phyloP scores from a whole-genome alignment of 192 early-diverging fungal genomes.

The Rhizophagus clarus region DNA sequence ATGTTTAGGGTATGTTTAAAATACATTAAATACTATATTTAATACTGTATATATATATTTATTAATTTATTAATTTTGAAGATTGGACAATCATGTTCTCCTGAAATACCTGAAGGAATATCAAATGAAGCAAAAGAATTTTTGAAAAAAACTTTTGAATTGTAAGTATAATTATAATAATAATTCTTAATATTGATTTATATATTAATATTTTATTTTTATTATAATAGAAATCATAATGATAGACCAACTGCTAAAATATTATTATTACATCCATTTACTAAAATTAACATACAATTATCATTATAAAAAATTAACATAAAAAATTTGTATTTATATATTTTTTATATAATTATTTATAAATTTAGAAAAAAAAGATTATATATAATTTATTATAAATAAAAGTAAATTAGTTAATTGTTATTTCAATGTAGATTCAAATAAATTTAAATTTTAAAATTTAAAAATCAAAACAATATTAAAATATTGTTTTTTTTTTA shows the following conservation, averaged over 20 bases:
- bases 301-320: too few relatives aligned
- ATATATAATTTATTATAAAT: too few relatives aligned
- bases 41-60: conserved; percentile 37
- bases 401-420: too few relatives aligned
- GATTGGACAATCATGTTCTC: conserved; percentile 74
- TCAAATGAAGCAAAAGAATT: conserved; percentile 74
- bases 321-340: too few relatives aligned
- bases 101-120: conserved; percentile 79
- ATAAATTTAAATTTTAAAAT: too few relatives aligned
- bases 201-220: not conserved
- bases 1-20: conserved; percentile 70
- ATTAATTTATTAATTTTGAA: conserved; percentile 52
- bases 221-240: conserved; percentile 18
- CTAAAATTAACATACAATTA: not conserved
- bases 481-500: too few relatives aligned
- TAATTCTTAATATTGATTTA: too few relatives aligned
- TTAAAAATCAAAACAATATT: too few relatives aligned
- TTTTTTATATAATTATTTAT: too few relatives aligned
- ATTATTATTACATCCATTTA: conserved; percentile 26
- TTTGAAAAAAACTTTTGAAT: conserved; percentile 71
- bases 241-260: conserved; percentile 13
- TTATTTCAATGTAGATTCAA: too few relatives aligned
- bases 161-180: conserved; percentile 51
- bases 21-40: conserved; percentile 9
- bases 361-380: too few relatives aligned